Conservation (phyloP, 1,139 yeast genomes). For the Pichia norvegensis region DNA sequence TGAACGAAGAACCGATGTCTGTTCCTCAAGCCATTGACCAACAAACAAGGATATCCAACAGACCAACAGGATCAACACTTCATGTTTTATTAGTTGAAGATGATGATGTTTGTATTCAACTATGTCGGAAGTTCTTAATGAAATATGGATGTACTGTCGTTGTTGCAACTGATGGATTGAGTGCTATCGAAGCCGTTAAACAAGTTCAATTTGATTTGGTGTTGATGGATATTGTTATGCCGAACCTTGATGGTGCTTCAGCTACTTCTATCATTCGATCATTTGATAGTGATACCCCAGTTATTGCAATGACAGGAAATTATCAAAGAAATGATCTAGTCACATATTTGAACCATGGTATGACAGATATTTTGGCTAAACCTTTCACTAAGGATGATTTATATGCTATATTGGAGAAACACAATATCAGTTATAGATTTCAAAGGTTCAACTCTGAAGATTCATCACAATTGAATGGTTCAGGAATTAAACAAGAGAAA, state of each 20-base stretch:
- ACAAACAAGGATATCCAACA: conserved; percentile 15
- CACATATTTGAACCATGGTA: conserved; percentile 77
- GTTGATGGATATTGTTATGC: conserved; percentile 91
- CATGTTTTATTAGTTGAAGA: conserved; percentile 81
- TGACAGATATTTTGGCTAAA: conserved; percentile 86
- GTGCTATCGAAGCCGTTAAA: conserved; percentile 78
- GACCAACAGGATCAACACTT: conserved; percentile 35
- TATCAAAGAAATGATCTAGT: conserved; percentile 74
- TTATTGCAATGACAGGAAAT: conserved; percentile 91
- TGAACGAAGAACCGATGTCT: neutral
- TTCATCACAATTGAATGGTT: neutral
- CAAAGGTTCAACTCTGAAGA: conserved; percentile 4
- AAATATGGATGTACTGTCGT: conserved; percentile 91
- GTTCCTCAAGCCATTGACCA: neutral
- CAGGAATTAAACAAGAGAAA: neutral
- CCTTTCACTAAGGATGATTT: conserved; percentile 86
- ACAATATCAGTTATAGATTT: conserved; percentile 30
- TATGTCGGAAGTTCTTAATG: conserved; percentile 68
- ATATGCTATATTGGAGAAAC: conserved; percentile 65
- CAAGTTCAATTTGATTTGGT: conserved; percentile 72
- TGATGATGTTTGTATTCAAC: conserved; percentile 73
- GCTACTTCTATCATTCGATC: conserved; percentile 82
- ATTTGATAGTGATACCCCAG: conserved; percentile 77
- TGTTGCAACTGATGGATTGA: conserved; percentile 84
- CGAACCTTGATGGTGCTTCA: conserved; percentile 88